Conservation (phyloP, 495 filamentous ascomycete species). For the Pseudomonodictys pantanalensis region DNA sequence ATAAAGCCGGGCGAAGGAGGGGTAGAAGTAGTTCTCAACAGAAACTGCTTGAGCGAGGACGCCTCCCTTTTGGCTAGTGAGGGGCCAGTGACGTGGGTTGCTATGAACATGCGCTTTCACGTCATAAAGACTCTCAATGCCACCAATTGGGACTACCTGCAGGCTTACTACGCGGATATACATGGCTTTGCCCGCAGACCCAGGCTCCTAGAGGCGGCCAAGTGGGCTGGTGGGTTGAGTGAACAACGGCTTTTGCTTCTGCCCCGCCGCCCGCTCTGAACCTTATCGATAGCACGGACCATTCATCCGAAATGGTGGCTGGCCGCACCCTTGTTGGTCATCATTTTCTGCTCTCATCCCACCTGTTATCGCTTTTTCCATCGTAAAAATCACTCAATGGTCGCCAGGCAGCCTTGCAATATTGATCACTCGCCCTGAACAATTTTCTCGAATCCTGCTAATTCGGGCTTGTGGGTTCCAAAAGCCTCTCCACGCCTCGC, state of each 20-base stretch:
- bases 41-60: conserved; percentile 5
- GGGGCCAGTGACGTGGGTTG: conserved; percentile 22
- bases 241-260: conserved; percentile 2
- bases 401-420: background rate
- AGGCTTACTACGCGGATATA: background rate
- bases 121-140: background rate
- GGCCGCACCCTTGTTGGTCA: background rate
- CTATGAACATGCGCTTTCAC: background rate
- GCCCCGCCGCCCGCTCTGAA: conserved; percentile 3
- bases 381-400: background rate
- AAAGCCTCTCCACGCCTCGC: background rate
- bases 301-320: too few relatives aligned
- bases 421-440: background rate
- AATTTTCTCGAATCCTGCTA: background rate
- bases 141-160: background rate
- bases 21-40: conserved; percentile 22
- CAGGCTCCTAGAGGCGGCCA: conserved; percentile 1
- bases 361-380: background rate
- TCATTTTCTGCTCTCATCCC: background rate
- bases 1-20: conserved; percentile 10
- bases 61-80: conserved; percentile 17
- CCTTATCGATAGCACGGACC: conserved; percentile 15
- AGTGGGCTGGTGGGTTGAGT: conserved; percentile 4
- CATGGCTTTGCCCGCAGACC: background rate
- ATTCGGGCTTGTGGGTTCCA: background rate